Evolutionary conservation across 2,329 filamentous ascomycete species (phyloP).

Genomic region (Penicillium sp.): DNA sequence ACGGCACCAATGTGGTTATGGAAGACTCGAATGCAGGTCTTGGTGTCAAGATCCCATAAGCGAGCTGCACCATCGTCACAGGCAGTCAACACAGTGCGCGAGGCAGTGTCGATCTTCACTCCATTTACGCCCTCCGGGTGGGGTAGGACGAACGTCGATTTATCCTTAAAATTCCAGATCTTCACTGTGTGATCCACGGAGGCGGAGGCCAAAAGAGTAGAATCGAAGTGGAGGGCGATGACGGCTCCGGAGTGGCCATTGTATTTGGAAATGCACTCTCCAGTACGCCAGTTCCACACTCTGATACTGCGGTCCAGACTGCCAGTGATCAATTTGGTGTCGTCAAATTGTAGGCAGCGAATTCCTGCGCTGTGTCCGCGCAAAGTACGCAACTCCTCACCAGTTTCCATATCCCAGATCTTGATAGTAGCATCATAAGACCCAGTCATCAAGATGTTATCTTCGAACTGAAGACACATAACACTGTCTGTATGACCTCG

Average conservation of each 20-base stretch:
- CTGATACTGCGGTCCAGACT: conserved; percentile 84
- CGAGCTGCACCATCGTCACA: conserved; percentile 91
- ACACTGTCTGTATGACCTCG: conserved; percentile 86
- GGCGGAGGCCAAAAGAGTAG: conserved; percentile 79
- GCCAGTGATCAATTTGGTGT: conserved; percentile 85
- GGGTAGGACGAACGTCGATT: conserved; percentile 73
- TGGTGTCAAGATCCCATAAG: conserved; percentile 88
- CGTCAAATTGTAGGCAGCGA: conserved; percentile 88
- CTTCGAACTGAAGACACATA: conserved; percentile 77
- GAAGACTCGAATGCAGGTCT: conserved; percentile 72
- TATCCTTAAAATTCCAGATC: conserved; percentile 87
- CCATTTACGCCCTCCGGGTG: conserved; percentile 96
- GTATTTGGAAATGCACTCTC: conserved; percentile 79
- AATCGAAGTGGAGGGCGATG: conserved; percentile 83
- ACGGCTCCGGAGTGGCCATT: conserved; percentile 78
- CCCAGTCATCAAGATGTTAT: conserved; percentile 87
- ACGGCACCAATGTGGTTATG: conserved; percentile 93
- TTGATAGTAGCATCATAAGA: conserved; percentile 95
- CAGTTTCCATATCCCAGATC: conserved; percentile 91
- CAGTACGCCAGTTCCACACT: conserved; percentile 96
- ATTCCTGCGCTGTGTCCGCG: conserved; percentile 80
- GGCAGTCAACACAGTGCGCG: conserved; percentile 84
- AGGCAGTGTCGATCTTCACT: conserved; percentile 80
- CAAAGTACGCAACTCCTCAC: conserved; percentile 81
- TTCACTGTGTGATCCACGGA: conserved; percentile 88